phyloP scores from a whole-genome alignment of 2,329 filamentous ascomycete species.

The Xylaria sp. region DNA sequence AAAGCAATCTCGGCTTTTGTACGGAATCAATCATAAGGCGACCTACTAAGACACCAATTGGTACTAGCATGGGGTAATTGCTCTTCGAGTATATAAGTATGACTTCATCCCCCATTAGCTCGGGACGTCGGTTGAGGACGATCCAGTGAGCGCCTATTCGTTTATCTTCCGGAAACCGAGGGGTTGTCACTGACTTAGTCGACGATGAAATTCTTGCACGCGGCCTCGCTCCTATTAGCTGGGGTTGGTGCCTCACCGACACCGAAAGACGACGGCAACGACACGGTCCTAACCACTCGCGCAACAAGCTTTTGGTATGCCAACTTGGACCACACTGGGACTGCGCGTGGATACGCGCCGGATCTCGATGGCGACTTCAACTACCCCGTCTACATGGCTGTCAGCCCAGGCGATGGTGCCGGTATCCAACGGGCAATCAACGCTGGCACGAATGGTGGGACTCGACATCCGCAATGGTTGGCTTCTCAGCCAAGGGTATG shows the following conservation, averaged over 20 bases:
- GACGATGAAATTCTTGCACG: conserved; percentile 21
- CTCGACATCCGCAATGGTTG: conserved; percentile 47
- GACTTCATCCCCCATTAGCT: neutral
- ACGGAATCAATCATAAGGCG: neutral
- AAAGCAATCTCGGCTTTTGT: conserved; percentile 8
- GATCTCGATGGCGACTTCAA: conserved; percentile 46
- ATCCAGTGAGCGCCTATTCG: neutral
- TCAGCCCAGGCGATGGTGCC: conserved; percentile 45
- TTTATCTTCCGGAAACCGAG: neutral
- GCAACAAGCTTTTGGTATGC: conserved; percentile 48
- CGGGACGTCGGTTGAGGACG: neutral
- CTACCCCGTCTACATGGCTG: conserved; percentile 48
- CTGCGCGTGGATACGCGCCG: conserved; percentile 47
- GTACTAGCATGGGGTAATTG: neutral
- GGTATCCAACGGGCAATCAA: conserved; percentile 49
- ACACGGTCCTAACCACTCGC: conserved; percentile 16
- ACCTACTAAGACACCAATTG: neutral
- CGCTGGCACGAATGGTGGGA: conserved; percentile 41
- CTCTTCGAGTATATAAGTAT: conserved; percentile 11
- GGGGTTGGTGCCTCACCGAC: conserved; percentile 24
- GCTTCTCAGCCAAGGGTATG: conserved; percentile 49
- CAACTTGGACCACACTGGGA: conserved; percentile 48
- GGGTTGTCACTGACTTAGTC: neutral
- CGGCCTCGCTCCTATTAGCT: conserved; percentile 20
- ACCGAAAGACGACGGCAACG: conserved; percentile 14